Evolutionary conservation across 495 filamentous ascomycete species (phyloP).

Genomic region (Daldinia decipiens): DNA sequence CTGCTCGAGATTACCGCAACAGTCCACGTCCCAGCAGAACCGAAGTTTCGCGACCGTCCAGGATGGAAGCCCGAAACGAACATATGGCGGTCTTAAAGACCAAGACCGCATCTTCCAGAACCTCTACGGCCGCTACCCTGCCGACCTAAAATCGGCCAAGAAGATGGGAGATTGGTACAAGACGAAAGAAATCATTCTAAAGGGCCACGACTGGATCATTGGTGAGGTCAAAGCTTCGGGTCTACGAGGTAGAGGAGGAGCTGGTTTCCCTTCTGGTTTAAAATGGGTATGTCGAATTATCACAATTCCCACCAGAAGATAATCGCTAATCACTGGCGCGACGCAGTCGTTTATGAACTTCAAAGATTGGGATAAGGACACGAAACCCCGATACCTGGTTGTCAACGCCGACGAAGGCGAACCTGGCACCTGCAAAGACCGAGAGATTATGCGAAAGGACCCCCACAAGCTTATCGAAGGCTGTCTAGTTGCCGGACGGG

Average conservation of each 20-base stretch:
- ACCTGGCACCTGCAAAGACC: conserved; percentile 98
- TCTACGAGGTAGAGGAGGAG: conserved; percentile 93
- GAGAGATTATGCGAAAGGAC: conserved; percentile 99
- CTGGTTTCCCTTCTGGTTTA: conserved; percentile 96
- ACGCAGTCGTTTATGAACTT: conserved; percentile 98
- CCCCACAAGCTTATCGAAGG: conserved; percentile 98
- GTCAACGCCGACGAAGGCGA: conserved; percentile 99
- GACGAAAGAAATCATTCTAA: conserved; percentile 96
- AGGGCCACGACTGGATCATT: conserved; percentile 99
- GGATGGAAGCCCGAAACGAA: conserved; percentile 77
- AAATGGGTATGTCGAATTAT: conserved; percentile 84
- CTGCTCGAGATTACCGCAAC: conserved; percentile 61
- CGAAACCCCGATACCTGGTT: conserved; percentile 92
- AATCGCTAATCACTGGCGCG: conserved; percentile 40
- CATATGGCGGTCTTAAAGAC: conserved; percentile 87
- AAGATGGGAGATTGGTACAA: conserved; percentile 99
- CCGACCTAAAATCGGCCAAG: conserved; percentile 92
- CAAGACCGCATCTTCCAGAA: conserved; percentile 99
- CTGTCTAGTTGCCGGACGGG: conserved; percentile 93
- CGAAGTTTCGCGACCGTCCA: conserved; percentile 85
- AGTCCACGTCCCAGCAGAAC: conserved; percentile 35
- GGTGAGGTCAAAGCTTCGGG: conserved; percentile 95
- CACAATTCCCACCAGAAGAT: not conserved
- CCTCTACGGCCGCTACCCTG: conserved; percentile 90
- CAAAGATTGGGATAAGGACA: conserved; percentile 99